A percentile compares a stretch with the other conserved stretches of the same genome.
These are phyloP conservation scores for Mycosphaerella arachidis DNA, from an alignment of 2,329 filamentous ascomycete species.

Conservation along the genomic window DNA sequence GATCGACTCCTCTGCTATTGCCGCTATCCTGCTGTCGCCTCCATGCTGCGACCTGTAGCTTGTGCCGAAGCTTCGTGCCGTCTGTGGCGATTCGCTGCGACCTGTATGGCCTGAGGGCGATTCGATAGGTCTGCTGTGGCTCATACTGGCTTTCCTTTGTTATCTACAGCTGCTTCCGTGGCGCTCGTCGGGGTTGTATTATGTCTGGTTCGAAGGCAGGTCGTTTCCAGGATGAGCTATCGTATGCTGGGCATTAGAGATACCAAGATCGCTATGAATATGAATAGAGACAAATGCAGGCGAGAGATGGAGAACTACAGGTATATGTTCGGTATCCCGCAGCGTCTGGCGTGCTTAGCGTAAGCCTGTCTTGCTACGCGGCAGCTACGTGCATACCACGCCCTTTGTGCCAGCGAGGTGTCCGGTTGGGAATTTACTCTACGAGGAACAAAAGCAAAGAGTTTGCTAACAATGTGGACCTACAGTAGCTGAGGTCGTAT, in stretches of 20 bases:
- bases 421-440: no score
- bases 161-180: background rate
- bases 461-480: no score
- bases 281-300: background rate
- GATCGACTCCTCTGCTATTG: slow-evolving; percentile 32
- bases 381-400: background rate
- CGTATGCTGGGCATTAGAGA: background rate
- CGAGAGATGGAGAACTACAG: background rate
- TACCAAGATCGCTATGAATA: background rate
- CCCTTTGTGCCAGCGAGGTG: no score
- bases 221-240: background rate
- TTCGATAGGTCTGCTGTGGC: background rate
- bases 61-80: slow-evolving; percentile 26
- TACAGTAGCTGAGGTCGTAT: no score
- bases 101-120: background rate
- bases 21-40: slow-evolving; percentile 19
- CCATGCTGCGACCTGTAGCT: slow-evolving; percentile 23
- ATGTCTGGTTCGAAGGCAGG: background rate
- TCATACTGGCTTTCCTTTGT: background rate
- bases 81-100: slow-evolving; percentile 15
- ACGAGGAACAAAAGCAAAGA: no score
- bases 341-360: background rate
- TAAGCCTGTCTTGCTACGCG: background rate
- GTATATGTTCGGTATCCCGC: background rate
- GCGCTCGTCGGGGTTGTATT: background rate